A percentile compares a stretch with the other conserved stretches of the same genome.
Conservation (phyloP, 768 basidiomycete species). For the Lentinus brumalis region DNA sequence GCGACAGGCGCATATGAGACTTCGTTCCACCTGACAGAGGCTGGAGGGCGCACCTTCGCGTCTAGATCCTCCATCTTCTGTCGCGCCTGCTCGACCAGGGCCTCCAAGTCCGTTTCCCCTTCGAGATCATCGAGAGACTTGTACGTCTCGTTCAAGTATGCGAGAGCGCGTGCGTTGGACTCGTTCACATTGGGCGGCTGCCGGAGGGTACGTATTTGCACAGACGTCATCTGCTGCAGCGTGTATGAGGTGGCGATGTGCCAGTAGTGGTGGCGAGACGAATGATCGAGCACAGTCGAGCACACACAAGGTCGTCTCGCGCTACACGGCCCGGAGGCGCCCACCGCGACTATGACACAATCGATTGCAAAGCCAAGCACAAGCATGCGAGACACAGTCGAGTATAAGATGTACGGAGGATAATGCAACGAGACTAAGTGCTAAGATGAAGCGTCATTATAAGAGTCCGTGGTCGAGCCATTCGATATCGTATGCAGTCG, state of each 20-base stretch:
- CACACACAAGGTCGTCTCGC: too few relatives aligned
- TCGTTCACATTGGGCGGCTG: constrained; percentile 45
- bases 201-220: constrained; percentile 50
- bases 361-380: too few relatives aligned
- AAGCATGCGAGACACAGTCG: neutral
- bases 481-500: neutral
- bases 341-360: too few relatives aligned
- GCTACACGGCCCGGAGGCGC: too few relatives aligned
- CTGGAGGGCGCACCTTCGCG: constrained; percentile 29
- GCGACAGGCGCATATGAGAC: constrained; percentile 31
- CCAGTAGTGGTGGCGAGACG: too few relatives aligned
- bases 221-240: constrained; percentile 30
- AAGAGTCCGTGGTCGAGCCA: neutral
- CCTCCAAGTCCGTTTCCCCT: constrained; percentile 46
- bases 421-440: neutral
- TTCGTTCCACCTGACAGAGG: neutral
- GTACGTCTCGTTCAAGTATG: constrained; percentile 48
- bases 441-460: neutral
- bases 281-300: too few relatives aligned
- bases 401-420: neutral
- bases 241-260: too few relatives aligned
- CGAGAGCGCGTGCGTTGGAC: constrained; percentile 37
- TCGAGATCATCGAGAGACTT: constrained; percentile 38
- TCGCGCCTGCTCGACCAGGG: constrained; percentile 49
- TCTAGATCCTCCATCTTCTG: constrained; percentile 28